Evolutionary conservation across 495 filamentous ascomycete species (phyloP).

Genomic region (Talaromyces adpressus): DNA sequence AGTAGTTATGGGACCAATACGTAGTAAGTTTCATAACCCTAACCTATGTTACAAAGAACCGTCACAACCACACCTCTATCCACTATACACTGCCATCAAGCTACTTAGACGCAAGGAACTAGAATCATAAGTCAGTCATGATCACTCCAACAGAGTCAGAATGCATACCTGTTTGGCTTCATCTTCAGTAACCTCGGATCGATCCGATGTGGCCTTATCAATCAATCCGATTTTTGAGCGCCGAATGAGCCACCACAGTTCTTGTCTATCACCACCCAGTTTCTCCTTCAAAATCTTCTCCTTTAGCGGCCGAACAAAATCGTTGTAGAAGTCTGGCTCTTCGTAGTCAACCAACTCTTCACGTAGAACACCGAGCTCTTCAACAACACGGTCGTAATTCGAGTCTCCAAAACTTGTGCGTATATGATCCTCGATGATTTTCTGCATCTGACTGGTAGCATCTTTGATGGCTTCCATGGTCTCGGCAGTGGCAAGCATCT

Average conservation of each 20-base stretch:
- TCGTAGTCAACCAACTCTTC: constrained; percentile 72
- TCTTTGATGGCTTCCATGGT: constrained; percentile 55
- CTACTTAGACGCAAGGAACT: constrained; percentile 2
- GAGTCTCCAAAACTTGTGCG: constrained; percentile 65
- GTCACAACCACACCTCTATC: background rate
- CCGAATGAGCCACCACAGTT: constrained; percentile 75
- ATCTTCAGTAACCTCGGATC: constrained; percentile 56
- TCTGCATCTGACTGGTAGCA: constrained; percentile 66
- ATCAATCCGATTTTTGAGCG: constrained; percentile 66
- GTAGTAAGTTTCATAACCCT: background rate
- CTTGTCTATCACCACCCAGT: constrained; percentile 72
- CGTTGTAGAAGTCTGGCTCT: constrained; percentile 70
- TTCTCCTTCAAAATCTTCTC: constrained; percentile 59
- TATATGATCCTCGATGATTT: constrained; percentile 63
- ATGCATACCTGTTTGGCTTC: constrained; percentile 56
- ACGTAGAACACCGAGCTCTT: constrained; percentile 69
- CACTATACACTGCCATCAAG: background rate
- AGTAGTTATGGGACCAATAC: background rate
- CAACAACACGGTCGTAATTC: constrained; percentile 67
- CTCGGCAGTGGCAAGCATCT: constrained; percentile 58
- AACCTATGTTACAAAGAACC: background rate
- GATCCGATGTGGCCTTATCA: constrained; percentile 50
- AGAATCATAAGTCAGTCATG: background rate
- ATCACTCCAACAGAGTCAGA: background rate
- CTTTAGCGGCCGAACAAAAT: constrained; percentile 65